Evolutionary conservation across 768 basidiomycete species (phyloP).

Genomic region (Favolaschia claudopus): DNA sequence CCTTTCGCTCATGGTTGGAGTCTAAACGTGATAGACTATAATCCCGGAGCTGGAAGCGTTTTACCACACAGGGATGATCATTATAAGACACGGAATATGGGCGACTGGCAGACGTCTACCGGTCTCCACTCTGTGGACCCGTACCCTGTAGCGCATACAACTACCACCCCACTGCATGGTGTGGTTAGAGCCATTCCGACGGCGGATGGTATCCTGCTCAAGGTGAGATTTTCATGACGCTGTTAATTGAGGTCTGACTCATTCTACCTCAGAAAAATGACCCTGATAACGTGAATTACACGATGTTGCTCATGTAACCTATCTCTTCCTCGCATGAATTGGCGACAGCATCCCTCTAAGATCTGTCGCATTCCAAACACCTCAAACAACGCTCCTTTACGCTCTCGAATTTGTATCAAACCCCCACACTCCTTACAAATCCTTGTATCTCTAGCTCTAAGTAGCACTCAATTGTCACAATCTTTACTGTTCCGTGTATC

Average conservation of each 20-base stretch:
- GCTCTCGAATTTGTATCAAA: too few species aligned
- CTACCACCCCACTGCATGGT: not conserved
- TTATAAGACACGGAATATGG: not conserved
- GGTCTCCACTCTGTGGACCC: not conserved
- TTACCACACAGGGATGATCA: too few species aligned
- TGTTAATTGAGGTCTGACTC: not conserved
- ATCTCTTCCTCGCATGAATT: not conserved
- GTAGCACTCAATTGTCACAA: too few species aligned
- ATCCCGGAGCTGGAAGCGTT: not conserved
- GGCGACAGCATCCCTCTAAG: not conserved
- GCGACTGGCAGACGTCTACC: not conserved
- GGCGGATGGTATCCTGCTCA: conserved; percentile 15
- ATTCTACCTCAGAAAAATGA: not conserved
- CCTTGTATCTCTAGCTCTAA: too few species aligned
- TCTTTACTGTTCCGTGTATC: too few species aligned
- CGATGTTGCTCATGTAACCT: conserved; percentile 15
- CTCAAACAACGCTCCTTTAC: not conserved
- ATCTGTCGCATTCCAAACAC: not conserved
- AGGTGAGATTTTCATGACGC: not conserved
- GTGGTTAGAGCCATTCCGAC: not conserved
- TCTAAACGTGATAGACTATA: conserved; percentile 7
- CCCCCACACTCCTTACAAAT: not conserved
- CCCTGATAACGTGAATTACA: not conserved
- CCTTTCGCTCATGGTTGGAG: not conserved
- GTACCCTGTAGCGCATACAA: not conserved